Conservation (phyloP, 2,329 filamentous ascomycete genomes). For the Drechslera avenae region DNA sequence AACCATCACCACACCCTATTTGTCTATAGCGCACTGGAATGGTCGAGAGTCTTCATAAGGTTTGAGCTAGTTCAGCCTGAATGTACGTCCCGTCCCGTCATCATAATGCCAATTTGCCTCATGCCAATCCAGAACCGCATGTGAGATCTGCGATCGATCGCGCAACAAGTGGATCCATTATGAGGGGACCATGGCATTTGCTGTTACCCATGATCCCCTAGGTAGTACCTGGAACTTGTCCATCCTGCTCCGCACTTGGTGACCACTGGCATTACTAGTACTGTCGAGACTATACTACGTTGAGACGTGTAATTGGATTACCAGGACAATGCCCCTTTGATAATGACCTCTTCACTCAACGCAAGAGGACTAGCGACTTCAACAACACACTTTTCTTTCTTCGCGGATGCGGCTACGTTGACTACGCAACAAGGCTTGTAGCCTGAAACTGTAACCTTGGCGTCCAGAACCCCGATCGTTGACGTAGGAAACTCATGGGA, state of each 20-base stretch:
- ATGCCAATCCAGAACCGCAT: conserved; percentile 6
- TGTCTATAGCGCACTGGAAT: background rate
- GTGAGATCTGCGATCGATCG: conserved; percentile 11
- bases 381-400: background rate
- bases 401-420: background rate
- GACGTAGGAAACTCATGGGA: conserved; percentile 9
- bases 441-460: background rate
- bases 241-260: background rate
- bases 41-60: background rate
- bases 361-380: conserved; percentile 3
- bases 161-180: background rate
- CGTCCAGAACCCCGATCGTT: conserved; percentile 9
- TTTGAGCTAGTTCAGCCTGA: background rate
- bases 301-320: background rate
- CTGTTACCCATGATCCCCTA: background rate
- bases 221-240: conserved; percentile 7
- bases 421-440: background rate
- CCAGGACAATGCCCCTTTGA: background rate
- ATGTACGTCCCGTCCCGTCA: background rate
- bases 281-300: too few relatives aligned
- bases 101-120: background rate
- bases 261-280: background rate
- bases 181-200: conserved; percentile 8
- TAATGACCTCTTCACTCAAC: conserved; percentile 5
- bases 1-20: background rate